Base-by-base conservation (phyloP, 495 filamentous ascomycete species). In the Corynascus novoguineensis region DNA sequence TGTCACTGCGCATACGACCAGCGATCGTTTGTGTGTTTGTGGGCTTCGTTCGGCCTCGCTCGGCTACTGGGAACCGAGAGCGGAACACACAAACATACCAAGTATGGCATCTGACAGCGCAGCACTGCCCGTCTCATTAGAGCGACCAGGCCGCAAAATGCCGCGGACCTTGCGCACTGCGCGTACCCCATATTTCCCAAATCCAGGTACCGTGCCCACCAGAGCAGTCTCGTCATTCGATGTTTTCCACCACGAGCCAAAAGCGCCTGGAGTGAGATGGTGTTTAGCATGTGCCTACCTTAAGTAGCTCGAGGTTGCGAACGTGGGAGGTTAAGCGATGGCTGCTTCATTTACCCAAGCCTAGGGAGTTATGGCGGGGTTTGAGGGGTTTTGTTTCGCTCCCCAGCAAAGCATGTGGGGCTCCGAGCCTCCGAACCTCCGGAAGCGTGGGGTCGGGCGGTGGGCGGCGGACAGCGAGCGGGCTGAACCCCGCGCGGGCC, bases 21-120 rank as follows among this genome's bases (percentile, higher is more conserved):
- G 31, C 37, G 9, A 27, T 31, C 42, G 0, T 27, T 21, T 32
- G 25, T 9, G 8, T 10, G 40, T 21, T 19, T n/a, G n/a, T n/a
- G n/a, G n/a, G 11, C 19, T 47, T 17, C 28, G 46, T 40, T 57
- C 55, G 55, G 46, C 28, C 35, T 40, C 24, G 32, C 46, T 57
- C 55, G 55, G 55, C 54, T 49, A 50, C 29, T 2, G 38, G 41
- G 41, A 55, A 38, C 41, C 41, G 54, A 17, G 44, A n/a, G 46
- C 37, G 47, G n/a, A n/a, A n/a, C n/a, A n/a, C n/a, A n/a, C 35
- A n/a, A n/a, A 44, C 21, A 19, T n/a, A 3, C 24, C 17, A 37
- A n/a, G 31, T 38, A 38, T 17, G 35, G 10, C 35, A 42, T 57
- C 8, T 57, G 55, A 57, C 55, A 50, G 17, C 27, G 35, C 32